Conservation (phyloP, 176 grass and related monocot species). For the Panicum miliaceum region DNA sequence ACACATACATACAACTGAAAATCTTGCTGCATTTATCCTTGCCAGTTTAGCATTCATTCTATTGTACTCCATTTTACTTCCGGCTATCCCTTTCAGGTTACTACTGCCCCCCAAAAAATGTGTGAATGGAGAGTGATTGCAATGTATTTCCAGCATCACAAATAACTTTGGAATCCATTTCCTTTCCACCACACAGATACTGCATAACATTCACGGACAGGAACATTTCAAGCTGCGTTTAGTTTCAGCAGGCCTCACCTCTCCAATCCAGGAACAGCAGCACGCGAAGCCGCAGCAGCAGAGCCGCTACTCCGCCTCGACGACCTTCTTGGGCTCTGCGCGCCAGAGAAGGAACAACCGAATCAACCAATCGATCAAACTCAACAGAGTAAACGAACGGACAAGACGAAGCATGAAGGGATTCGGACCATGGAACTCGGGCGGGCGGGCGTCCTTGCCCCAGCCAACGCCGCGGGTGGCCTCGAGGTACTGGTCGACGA, state of each 20-base stretch:
- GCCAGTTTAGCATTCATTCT: not conserved
- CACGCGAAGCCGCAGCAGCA: slow-evolving; percentile 10
- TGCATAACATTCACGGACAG: not conserved
- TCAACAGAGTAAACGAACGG: not conserved
- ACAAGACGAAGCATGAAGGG: not conserved
- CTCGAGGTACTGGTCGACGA: slow-evolving; percentile 92
- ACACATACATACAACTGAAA: not conserved
- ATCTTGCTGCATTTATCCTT: not conserved
- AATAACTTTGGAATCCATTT: not conserved
- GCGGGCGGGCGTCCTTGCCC: slow-evolving; percentile 88
- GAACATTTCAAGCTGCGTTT: not conserved
- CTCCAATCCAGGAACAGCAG: slow-evolving; percentile 36
- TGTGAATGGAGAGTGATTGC: not conserved
- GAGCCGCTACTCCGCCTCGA: slow-evolving; percentile 46
- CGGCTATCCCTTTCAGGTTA: not conserved
- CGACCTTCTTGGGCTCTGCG: slow-evolving; percentile 70
- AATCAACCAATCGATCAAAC: slow-evolving; percentile 18
- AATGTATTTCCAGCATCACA: not conserved
- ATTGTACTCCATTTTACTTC: not conserved
- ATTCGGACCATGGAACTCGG: slow-evolving; percentile 67
- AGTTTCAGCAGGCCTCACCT: slow-evolving; percentile 44
- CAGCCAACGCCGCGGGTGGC: slow-evolving; percentile 85
- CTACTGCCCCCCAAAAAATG: not conserved
- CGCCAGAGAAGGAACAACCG: slow-evolving; percentile 9
- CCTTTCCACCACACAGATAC: not conserved